Evolutionary conservation across 305 asterid species (phyloP).

Genomic region (Stenogyne calaminthoides): DNA sequence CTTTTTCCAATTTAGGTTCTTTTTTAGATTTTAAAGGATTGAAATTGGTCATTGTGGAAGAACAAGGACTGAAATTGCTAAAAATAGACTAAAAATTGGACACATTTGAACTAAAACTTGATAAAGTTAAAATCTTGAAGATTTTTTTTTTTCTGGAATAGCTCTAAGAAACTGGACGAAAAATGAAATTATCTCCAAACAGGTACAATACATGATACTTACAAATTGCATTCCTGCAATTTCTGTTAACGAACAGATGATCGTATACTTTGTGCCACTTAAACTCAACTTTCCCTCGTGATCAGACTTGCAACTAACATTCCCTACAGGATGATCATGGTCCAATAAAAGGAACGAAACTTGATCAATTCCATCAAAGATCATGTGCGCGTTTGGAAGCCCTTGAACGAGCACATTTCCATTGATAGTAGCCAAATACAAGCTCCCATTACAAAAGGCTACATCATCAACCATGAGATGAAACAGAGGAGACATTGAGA

Average conservation of each 20-base stretch:
- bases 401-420: conserved; percentile 41
- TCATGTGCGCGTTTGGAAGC: conserved; percentile 34
- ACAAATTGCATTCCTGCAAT: conserved; percentile 54
- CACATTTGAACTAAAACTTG: too few species aligned
- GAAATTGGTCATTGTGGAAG: too few species aligned
- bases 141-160: too few species aligned
- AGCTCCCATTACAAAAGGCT: conserved; percentile 35
- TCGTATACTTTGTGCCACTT: conserved; percentile 36
- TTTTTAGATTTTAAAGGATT: too few species aligned
- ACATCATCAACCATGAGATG: conserved; percentile 29
- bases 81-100: too few species aligned
- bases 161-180: too few species aligned
- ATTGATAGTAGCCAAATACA: conserved; percentile 45
- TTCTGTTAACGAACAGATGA: conserved; percentile 45
- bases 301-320: conserved; percentile 33
- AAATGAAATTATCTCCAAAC: not conserved
- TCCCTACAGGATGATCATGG: not conserved
- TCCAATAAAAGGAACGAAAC: conserved; percentile 29
- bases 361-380: conserved; percentile 25
- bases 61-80: too few species aligned
- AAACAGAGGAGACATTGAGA: conserved; percentile 31
- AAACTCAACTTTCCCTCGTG: conserved; percentile 24
- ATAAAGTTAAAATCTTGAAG: too few species aligned
- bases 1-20: too few species aligned
- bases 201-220: conserved; percentile 14